Base-by-base conservation (phyloP, 2,329 filamentous ascomycete species). In the Epichloe typhina region DNA sequence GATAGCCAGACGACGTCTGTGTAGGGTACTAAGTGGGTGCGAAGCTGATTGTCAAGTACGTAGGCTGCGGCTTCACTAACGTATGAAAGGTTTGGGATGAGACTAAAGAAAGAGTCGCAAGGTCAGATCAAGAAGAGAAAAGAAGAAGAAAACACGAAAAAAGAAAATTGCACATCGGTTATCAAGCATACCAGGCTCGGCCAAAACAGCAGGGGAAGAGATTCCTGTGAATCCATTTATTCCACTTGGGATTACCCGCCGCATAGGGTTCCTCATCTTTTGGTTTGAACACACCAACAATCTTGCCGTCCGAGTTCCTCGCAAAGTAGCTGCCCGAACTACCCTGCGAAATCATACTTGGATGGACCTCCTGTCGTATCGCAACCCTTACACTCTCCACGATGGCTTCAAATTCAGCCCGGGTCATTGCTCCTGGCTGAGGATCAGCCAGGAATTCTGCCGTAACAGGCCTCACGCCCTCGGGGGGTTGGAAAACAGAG, bases 211-310 rank as follows among this genome's bases (percentile, higher is more conserved):
- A 98, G 8, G 93, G 93, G 59, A 98, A 97, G 56, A 98, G 66
- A 65, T 98, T 98, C 56, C 93, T 79, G 67, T 98, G 93, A 71
- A 98, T 90, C 93, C 93, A 98, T 69, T 98, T 98, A 59, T 94
- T 97, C 91, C 91, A 97, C 66, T 98, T 98, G 5, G 93, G 93
- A 64, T 98, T 98, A 58, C 88, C 86, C 35, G 88, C 93, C 1
- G 93, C 93, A 64, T 96, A 98, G 1, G 93, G 93, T 67, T 98
- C 94, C 70, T 98, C 93, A 60, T 98, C 93, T 69, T 98, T 98
- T 41, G 93, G 93, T 67, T 98, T 98, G 72, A 98, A 98, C 4
- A 98, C 93, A 37, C 90, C 93, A 4, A 98, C 88, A 15, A 96
- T 88, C 71, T 95, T 96, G 48, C 93, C 93, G 51, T 91, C 84